Base-by-base conservation (phyloP, 2,329 filamentous ascomycete species). In the Alternaria brassicae region DNA sequence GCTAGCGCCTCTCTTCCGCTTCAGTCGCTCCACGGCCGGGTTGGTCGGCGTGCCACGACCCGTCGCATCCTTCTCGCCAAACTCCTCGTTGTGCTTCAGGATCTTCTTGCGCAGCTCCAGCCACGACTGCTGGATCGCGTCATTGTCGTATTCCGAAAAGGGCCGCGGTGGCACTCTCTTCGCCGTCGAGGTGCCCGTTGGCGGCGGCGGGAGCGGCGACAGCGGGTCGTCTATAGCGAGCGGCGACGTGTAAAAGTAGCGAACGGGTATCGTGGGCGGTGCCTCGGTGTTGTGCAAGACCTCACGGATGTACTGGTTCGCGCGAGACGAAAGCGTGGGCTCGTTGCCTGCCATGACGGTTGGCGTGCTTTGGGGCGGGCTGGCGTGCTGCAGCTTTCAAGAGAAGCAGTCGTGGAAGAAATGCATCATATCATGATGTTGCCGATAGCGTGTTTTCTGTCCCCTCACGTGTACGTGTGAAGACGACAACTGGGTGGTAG, bases 221-320 rank as follows among this genome's bases (percentile, higher is more conserved):
- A 96, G 84, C 23, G 92, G 92, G 72, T 97, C 93, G 72, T 97
- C 93, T 72, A 97, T 93, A 28, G 92, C 89, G 49, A 94, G 85
- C 12, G 88, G 82, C 10, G 92, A 95, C 13, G 88, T 86, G 77
- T 96, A 97, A 79, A 97, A 97, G 80, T 92, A 97, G 48, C 78
- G 78, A 32, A 75, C 72, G 47, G 69, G 56, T 28, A 79, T 73
- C 4, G 72, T 52, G 19, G 77, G 67, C 28, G 78, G 74, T 2
- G 73, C 66, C 53, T 79, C 76, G 19, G 65, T 48, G 6, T 69
- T 67, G 53, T 82, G 80, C 25, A 82, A 71, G 23, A 81, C 73
- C 62, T 81, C 76, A 49, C 81, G 77, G 47, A 81, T 79, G 68
- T 81, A 82, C 60, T 78, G 76, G 62, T 80, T 81, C 34, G 79